Conservation (phyloP, 2,329 filamentous ascomycete species). For the Aspergillus aculeatinus region DNA sequence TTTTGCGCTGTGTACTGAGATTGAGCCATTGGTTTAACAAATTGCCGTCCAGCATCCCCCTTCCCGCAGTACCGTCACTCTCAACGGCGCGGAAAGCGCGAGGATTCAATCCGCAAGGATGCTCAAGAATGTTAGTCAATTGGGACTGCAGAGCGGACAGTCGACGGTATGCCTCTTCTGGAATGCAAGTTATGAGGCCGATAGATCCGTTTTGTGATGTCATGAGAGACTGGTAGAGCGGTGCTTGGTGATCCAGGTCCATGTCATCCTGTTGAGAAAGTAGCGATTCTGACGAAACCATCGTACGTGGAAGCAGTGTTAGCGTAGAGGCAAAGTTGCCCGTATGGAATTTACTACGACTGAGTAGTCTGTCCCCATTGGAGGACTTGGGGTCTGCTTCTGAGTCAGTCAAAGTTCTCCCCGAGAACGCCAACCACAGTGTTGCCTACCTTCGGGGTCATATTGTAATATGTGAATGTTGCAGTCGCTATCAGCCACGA, state of each 20-base stretch:
- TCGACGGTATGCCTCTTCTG: slow-evolving; percentile 78
- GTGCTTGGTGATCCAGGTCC: slow-evolving; percentile 34
- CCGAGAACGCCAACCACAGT: neutral
- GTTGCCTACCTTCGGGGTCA: slow-evolving; percentile 79
- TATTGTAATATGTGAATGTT: slow-evolving; percentile 89
- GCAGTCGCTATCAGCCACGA: slow-evolving; percentile 79
- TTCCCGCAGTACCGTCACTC: slow-evolving; percentile 50
- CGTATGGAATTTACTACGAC: slow-evolving; percentile 82
- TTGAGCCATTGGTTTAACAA: slow-evolving; percentile 74
- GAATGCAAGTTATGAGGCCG: slow-evolving; percentile 71
- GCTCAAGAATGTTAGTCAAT: slow-evolving; percentile 71
- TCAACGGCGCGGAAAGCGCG: slow-evolving; percentile 68
- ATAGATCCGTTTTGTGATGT: slow-evolving; percentile 75
- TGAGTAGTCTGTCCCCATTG: slow-evolving; percentile 81
- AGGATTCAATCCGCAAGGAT: slow-evolving; percentile 78
- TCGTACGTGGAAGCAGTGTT: slow-evolving; percentile 70
- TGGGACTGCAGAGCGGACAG: slow-evolving; percentile 79
- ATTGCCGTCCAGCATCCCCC: slow-evolving; percentile 75
- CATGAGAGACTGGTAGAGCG: slow-evolving; percentile 61
- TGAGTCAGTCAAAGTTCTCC: neutral
- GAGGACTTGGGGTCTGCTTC: slow-evolving; percentile 82
- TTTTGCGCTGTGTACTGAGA: slow-evolving; percentile 67
- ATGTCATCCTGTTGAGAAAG: slow-evolving; percentile 39
- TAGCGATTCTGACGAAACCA: slow-evolving; percentile 45
- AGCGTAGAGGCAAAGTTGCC: slow-evolving; percentile 75